Conservation (phyloP, 768 basidiomycete genomes). For the Pisolithus orientalis region DNA sequence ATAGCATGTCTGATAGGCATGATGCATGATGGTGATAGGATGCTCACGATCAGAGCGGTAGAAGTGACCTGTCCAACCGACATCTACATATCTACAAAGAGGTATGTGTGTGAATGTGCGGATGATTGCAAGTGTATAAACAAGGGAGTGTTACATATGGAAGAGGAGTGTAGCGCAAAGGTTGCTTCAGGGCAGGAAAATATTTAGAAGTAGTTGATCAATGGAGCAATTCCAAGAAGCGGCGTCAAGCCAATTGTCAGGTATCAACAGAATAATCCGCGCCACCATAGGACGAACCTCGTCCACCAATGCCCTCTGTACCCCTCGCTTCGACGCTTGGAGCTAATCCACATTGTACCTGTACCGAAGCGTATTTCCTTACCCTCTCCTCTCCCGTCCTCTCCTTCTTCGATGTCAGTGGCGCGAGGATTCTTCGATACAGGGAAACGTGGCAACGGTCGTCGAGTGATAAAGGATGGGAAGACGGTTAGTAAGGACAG, state of each 20-base stretch:
- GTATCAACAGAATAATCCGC: constrained; percentile 62
- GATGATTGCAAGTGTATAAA: constrained; percentile 18
- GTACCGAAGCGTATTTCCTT: constrained; percentile 69
- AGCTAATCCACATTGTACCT: constrained; percentile 76
- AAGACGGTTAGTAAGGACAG: constrained; percentile 64
- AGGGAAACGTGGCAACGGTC: constrained; percentile 69
- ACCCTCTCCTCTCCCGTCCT: constrained; percentile 46
- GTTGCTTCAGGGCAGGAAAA: neutral
- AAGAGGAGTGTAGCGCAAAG: neutral
- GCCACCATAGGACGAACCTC: constrained; percentile 74
- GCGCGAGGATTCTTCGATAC: constrained; percentile 29
- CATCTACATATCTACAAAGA: constrained; percentile 6
- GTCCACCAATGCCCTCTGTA: constrained; percentile 81
- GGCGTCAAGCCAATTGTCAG: constrained; percentile 1
- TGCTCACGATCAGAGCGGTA: no score
- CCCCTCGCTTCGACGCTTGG: constrained; percentile 49
- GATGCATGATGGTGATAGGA: no score
- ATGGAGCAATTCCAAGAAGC: neutral
- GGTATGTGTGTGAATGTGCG: constrained; percentile 21
- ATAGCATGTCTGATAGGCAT: no score
- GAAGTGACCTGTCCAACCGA: constrained; percentile 13
- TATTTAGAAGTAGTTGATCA: no score
- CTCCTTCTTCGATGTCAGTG: constrained; percentile 66
- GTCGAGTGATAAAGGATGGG: constrained; percentile 68
- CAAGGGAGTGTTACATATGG: constrained; percentile 30